phyloP scores from a whole-genome alignment of 306 rosid genomes.

The Fragaria ananassa region DNA sequence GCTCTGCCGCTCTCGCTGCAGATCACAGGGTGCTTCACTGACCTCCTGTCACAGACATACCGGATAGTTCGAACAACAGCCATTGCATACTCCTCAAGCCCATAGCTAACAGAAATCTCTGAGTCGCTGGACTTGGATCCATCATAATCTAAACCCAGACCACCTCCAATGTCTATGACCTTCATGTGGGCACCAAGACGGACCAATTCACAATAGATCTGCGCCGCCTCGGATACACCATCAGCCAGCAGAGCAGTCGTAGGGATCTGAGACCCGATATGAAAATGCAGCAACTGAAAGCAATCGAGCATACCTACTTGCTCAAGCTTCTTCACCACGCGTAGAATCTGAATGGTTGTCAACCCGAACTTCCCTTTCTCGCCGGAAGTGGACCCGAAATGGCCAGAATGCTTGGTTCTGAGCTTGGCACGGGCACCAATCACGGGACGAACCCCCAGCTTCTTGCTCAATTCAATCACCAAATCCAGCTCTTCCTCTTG shows the following conservation, averaged over 20 bases:
- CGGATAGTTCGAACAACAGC: conserved; percentile 64
- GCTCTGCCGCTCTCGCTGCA: conserved; percentile 90
- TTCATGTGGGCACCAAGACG: conserved; percentile 81
- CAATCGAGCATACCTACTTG: conserved; percentile 71
- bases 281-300: conserved; percentile 80
- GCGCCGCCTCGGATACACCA: conserved; percentile 80
- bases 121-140: conserved; percentile 75
- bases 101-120: conserved; percentile 66
- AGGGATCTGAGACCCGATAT: conserved; percentile 86
- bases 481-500: conserved; percentile 81
- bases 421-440: conserved; percentile 83
- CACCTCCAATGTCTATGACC: conserved; percentile 85
- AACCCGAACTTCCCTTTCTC: conserved; percentile 93
- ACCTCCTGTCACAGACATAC: conserved; percentile 55
- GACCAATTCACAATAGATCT: conserved; percentile 82
- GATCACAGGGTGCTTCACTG: conserved; percentile 64
- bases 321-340: conserved; percentile 66
- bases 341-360: conserved; percentile 61
- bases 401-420: conserved; percentile 81
- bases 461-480: conserved; percentile 61
- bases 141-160: conserved; percentile 80
- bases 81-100: conserved; percentile 66
- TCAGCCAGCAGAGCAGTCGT: conserved; percentile 61
- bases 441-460: conserved; percentile 62
- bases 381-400: conserved; percentile 80